phyloP scores from a whole-genome alignment of 257 asterid genomes.

The Jacaranda mimosifolia region DNA sequence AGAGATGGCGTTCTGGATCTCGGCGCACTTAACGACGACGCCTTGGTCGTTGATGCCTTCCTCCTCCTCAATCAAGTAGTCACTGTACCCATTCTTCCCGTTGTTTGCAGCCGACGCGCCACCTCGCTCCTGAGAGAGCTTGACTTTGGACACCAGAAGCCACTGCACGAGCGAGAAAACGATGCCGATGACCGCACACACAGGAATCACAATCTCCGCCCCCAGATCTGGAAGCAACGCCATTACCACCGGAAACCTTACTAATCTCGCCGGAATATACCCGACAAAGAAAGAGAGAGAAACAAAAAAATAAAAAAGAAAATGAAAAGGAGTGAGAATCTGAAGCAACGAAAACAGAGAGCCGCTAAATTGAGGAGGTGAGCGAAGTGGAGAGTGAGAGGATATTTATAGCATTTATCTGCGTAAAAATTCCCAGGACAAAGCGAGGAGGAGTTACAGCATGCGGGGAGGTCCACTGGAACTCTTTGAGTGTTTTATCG shows the following conservation, averaged over 20 bases:
- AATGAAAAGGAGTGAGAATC: background rate
- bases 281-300: background rate
- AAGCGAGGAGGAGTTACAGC: background rate
- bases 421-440: slow-evolving; percentile 10
- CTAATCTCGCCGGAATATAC: slow-evolving; percentile 25
- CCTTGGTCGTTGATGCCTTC: slow-evolving; percentile 74
- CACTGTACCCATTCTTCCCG: slow-evolving; percentile 67
- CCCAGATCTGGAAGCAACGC: slow-evolving; percentile 69
- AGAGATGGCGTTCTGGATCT: slow-evolving; percentile 83
- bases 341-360: slow-evolving; percentile 8
- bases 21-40: slow-evolving; percentile 86
- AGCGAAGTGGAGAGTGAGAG: slow-evolving; percentile 18
- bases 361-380: slow-evolving; percentile 33
- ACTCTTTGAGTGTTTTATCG: background rate
- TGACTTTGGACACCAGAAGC: slow-evolving; percentile 51
- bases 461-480: slow-evolving; percentile 31
- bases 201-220: slow-evolving; percentile 64
- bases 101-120: slow-evolving; percentile 42
- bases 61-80: slow-evolving; percentile 88
- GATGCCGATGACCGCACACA: slow-evolving; percentile 72
- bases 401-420: slow-evolving; percentile 38
- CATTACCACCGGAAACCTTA: slow-evolving; percentile 40
- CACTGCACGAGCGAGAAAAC: slow-evolving; percentile 67
- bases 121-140: slow-evolving; percentile 47
- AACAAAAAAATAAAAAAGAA: background rate